phyloP scores from a whole-genome alignment of 257 asterid species.

The Petunia axillaris region DNA sequence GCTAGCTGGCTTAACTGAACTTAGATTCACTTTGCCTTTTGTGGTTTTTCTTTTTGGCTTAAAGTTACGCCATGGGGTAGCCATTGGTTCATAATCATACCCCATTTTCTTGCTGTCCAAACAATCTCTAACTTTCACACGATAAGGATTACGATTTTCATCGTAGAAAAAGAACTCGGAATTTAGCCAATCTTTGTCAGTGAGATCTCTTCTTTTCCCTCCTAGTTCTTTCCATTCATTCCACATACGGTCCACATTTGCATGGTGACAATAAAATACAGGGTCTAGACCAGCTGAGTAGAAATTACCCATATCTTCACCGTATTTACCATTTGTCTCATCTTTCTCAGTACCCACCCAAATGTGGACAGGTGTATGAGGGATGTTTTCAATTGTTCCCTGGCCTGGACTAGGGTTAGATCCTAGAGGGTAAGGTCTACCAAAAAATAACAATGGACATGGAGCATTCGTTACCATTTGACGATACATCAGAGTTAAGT shows the following conservation, averaged over 20 bases:
- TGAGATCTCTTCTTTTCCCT: slow-evolving; percentile 33
- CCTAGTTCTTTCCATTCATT: neutral
- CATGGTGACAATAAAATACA: slow-evolving; percentile 29
- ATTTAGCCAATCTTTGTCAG: slow-evolving; percentile 41
- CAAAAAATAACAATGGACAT: neutral
- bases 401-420: neutral
- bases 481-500: slow-evolving; percentile 31
- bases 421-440: slow-evolving; percentile 25
- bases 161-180: slow-evolving; percentile 61
- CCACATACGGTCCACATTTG: slow-evolving; percentile 29
- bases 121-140: slow-evolving; percentile 45
- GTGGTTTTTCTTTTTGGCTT: slow-evolving; percentile 36
- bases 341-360: neutral
- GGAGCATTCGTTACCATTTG: slow-evolving; percentile 29
- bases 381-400: slow-evolving; percentile 35
- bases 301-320: slow-evolving; percentile 28
- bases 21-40: slow-evolving; percentile 17
- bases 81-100: slow-evolving; percentile 38
- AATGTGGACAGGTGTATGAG: slow-evolving; percentile 32
- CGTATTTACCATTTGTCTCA: neutral
- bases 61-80: slow-evolving; percentile 51
- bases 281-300: slow-evolving; percentile 28
- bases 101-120: slow-evolving; percentile 43
- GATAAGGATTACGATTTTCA: slow-evolving; percentile 44
- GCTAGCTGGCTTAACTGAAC: slow-evolving; percentile 21